Evolutionary conservation across 2,329 filamentous ascomycete genomes (phyloP).

Genomic region (Aspergillus intermedius): DNA sequence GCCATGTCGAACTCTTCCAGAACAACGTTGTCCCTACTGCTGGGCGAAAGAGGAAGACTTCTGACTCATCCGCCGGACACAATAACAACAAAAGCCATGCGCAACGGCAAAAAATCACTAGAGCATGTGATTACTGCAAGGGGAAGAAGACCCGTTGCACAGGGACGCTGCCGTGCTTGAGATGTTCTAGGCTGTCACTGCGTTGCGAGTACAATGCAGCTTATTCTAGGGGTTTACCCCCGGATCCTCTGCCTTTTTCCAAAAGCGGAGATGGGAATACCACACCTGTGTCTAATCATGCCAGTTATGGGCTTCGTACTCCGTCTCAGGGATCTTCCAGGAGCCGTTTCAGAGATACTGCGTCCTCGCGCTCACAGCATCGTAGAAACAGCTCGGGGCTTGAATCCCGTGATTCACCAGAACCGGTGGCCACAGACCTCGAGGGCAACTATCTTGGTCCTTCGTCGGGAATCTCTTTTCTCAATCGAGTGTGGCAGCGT

Average conservation of each 20-base stretch:
- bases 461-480: constrained; percentile 48
- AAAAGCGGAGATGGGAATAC: constrained; percentile 6
- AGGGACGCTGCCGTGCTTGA: constrained; percentile 30
- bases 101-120: constrained; percentile 31
- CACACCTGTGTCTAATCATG: neutral
- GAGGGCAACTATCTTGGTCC: constrained; percentile 52
- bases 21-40: neutral
- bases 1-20: neutral
- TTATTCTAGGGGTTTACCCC: constrained; percentile 32
- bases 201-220: constrained; percentile 31
- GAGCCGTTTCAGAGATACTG: constrained; percentile 1
- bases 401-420: constrained; percentile 37
- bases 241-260: constrained; percentile 20
- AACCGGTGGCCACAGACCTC: constrained; percentile 44
- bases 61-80: constrained; percentile 10
- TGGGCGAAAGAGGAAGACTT: constrained; percentile 26
- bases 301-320: constrained; percentile 1
- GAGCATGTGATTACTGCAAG: constrained; percentile 35
- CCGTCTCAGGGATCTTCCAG: constrained; percentile 5
- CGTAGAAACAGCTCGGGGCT: constrained; percentile 7
- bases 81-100: constrained; percentile 9
- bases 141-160: constrained; percentile 34
- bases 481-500: constrained; percentile 63
- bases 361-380: constrained; percentile 2
- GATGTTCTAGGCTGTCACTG: constrained; percentile 28